Base-by-base conservation (phyloP, 2,329 filamentous ascomycete genomes). In the Xylaria sp. region DNA sequence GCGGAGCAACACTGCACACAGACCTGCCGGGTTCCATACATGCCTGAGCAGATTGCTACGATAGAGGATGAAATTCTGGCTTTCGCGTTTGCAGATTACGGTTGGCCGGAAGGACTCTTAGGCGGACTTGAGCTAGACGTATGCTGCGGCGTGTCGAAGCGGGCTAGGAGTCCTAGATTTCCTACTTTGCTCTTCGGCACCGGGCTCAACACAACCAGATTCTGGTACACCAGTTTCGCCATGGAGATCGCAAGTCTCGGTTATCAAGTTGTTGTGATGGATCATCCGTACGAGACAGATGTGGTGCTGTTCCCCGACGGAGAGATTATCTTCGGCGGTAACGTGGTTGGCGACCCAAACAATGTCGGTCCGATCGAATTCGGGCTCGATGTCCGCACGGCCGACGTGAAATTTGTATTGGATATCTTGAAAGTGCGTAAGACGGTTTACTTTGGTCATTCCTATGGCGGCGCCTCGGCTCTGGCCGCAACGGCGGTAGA, bases 221-320 rank as follows among this genome's bases (percentile, higher is more conserved):
- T 59, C 4, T 65, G 55, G 51, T 65, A 65, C 42, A 62, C 63
- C 14, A 60, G 50, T 47, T 56, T 63, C n/a, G 63, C 60, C 12
- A 54, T 50, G 53, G 63, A 65, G 40, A 42, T 65, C 21, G 50
- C 63, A n/a, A 65, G 63, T 25, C 38, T 59, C 1, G 63, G 63
- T 2, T 63, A 62, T 31, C 59, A 63, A 35, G 63, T 65, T 4
- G 57, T 65, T 15, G 55, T 58, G 15, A 65, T 65, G 19, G 63
- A 65, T 11, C 63, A 65, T 31, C 63, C 63, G 2, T 65, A 65
- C 25, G 63, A 65, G 51, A 65, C 63, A 9, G 63, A 65, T 49
- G 63, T 65, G 9, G 63, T 65, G 11, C 25, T 51, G 11, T 65
- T 65, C 51, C 63, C 63, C 1, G 55, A 63, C 17, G 63, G 63